phyloP scores from a whole-genome alignment of 1,284 basidiomycete genomes.

The Xerocomus minutiporus region DNA sequence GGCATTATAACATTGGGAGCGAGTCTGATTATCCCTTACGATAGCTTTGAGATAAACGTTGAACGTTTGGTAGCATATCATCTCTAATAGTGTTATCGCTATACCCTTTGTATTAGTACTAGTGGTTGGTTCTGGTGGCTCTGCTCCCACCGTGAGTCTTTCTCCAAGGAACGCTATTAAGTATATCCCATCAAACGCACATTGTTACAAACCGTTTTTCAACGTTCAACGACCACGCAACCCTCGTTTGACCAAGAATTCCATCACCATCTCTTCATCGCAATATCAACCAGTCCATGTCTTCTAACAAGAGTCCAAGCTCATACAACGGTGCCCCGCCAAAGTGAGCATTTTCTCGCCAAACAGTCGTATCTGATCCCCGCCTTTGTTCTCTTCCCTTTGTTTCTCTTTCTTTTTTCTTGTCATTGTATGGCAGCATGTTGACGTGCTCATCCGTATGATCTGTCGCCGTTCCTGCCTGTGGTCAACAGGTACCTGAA shows the following conservation, averaged over 20 bases:
- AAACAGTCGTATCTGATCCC: constrained; percentile 2
- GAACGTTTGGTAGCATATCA: constrained; percentile 8
- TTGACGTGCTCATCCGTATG: constrained; percentile 9
- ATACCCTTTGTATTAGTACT: constrained; percentile 7
- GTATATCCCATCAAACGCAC: constrained; percentile 1
- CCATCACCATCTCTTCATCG: constrained; percentile 9
- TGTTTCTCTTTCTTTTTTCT: neutral
- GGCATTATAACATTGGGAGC: constrained; percentile 4
- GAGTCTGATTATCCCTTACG: neutral
- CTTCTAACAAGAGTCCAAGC: constrained; percentile 31
- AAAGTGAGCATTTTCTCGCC: constrained; percentile 24
- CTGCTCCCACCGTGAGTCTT: neutral
- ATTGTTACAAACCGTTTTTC: neutral
- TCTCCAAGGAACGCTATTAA: neutral
- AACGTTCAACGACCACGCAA: neutral
- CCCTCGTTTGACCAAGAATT: neutral
- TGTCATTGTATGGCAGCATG: neutral
- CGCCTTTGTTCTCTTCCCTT: neutral
- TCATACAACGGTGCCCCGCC: constrained; percentile 31
- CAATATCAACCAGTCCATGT: constrained; percentile 16
- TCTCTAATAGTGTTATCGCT: constrained; percentile 1
- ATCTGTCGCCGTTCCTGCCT: neutral
- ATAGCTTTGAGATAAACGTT: constrained; percentile 2
- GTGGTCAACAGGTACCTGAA: constrained; percentile 52
- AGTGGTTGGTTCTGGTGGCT: too few relatives aligned